These are phyloP conservation scores for Licmophora abbreviata DNA, from an alignment of 108 stramenopile species.

Conservation along the genomic window DNA sequence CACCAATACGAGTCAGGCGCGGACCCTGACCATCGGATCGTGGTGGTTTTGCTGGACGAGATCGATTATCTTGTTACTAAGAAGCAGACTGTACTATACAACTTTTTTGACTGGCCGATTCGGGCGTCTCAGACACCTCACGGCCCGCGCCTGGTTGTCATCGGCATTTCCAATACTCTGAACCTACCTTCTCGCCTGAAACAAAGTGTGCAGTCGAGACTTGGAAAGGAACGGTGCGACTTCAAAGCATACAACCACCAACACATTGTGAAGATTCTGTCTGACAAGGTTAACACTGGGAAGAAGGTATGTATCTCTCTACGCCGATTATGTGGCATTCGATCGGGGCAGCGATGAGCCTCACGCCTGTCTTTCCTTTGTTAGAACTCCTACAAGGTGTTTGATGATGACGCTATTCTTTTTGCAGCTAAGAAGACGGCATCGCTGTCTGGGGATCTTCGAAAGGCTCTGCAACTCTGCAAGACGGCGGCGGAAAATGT, in stretches of 20 bases:
- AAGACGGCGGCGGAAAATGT: constrained; percentile 77
- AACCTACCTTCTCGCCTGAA: constrained; percentile 89
- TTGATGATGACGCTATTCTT: constrained; percentile 68
- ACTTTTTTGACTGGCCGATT: constrained; percentile 96
- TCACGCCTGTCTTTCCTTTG: constrained; percentile 1
- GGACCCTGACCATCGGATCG: constrained; percentile 15
- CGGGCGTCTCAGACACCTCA: constrained; percentile 2
- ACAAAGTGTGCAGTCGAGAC: constrained; percentile 69
- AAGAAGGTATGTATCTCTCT: constrained; percentile 19
- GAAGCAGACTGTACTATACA: constrained; percentile 92
- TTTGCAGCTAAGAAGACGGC: constrained; percentile 90
- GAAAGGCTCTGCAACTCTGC: constrained; percentile 90
- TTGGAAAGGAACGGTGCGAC: constrained; percentile 49
- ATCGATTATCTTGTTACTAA: constrained; percentile 94
- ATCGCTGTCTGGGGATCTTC: constrained; percentile 82
- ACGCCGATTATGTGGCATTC: background rate
- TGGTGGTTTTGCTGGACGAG: constrained; percentile 89
- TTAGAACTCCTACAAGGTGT: constrained; percentile 20
- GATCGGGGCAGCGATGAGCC: no score
- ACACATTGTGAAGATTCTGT: constrained; percentile 48
- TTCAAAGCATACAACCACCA: constrained; percentile 56
- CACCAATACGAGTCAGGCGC: background rate
- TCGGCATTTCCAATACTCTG: constrained; percentile 98
- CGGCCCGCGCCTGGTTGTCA: constrained; percentile 55
- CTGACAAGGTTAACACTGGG: constrained; percentile 47